A percentile compares a stretch with the other conserved stretches of the same genome.
Conservation (phyloP, 1,284 basidiomycete species). For the Hymenochaete sp. region DNA sequence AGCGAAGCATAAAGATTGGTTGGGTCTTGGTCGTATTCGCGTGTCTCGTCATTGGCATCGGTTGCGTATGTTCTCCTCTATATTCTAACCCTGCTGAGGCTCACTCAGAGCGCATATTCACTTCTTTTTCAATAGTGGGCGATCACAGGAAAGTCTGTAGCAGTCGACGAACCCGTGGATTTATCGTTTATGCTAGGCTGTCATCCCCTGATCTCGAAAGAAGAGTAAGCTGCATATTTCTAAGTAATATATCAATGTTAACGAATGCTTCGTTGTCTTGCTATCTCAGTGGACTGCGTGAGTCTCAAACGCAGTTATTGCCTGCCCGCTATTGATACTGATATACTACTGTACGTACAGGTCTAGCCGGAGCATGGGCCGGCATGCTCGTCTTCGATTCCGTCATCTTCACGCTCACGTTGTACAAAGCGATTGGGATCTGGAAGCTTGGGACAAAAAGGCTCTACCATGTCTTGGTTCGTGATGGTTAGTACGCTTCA, state of each 20-base stretch:
- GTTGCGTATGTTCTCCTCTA: constrained; percentile 3
- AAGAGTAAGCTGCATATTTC: background rate
- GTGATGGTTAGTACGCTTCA: constrained; percentile 11
- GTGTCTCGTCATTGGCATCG: constrained; percentile 5
- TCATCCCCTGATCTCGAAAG: constrained; percentile 7
- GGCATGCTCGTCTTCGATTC: constrained; percentile 34
- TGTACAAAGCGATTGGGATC: constrained; percentile 32
- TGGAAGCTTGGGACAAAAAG: constrained; percentile 11
- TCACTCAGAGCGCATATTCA: background rate
- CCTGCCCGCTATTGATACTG: background rate
- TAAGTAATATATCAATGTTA: background rate
- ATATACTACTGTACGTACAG: constrained; percentile 22
- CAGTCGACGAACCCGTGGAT: background rate
- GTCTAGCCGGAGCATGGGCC: constrained; percentile 29
- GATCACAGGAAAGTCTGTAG: background rate
- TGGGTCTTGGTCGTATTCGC: constrained; percentile 5
- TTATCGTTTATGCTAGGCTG: constrained; percentile 12
- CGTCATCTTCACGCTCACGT: constrained; percentile 34
- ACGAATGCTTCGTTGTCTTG: too few species aligned
- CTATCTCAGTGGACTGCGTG: constrained; percentile 7
- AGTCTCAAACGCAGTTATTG: background rate
- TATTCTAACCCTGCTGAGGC: background rate
- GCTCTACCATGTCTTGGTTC: constrained; percentile 12
- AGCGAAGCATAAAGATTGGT: constrained; percentile 2
- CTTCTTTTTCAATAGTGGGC: constrained; percentile 7